Base-by-base conservation (phyloP, 2,329 filamentous ascomycete species). In the Talaromyces sp. region DNA sequence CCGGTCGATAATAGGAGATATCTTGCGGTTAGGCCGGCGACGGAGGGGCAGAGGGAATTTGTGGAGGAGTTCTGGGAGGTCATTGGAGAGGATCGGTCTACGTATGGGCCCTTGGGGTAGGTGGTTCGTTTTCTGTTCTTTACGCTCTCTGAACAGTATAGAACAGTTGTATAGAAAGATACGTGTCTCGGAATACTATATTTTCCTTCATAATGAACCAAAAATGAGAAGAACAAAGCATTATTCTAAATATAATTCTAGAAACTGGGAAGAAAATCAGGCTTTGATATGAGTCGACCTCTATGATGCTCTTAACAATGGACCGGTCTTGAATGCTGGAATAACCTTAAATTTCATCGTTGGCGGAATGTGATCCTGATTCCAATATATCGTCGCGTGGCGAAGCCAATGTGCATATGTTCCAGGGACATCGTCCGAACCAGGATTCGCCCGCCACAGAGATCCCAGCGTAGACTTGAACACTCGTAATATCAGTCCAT, bases 371-470 rank as follows among this genome's bases (percentile, higher is more conserved):
- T 73, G 67, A 63, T 81, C 75, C 68, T 80, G 84, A 45, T 68
- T 77, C 80, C 81, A 85, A 71, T 82, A 74, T 9, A 39, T 19
- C 39, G 63, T 70, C 3, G 79, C 85, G 70, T 85, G 73, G 22
- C 85, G 77, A 61, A 87, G 68, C 84, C 83, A 87, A 66, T 82
- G 79, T 2, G 81, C 84, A 72, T 86, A 86, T 1, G 84, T 87
- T 3, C 82, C 81, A 0, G 78, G 76, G 1, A 82, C 74, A 70
- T 80, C 69, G 69, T 87, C 84, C 0, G 79, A 80, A 1, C 82
- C 84, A 2, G 74, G 71, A 68, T 86, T 68, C 39, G 79, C 79
- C 71, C 82, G 80, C 84, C 84, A 87, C 37, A 85, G 68, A 31
- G 83, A 83, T 0, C 84, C 83, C 11, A 87, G 72, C 0, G 85